These are phyloP conservation scores for Pythium vanterpoolii DNA, from an alignment of 352 stramenopile species.

Conservation along the genomic window DNA sequence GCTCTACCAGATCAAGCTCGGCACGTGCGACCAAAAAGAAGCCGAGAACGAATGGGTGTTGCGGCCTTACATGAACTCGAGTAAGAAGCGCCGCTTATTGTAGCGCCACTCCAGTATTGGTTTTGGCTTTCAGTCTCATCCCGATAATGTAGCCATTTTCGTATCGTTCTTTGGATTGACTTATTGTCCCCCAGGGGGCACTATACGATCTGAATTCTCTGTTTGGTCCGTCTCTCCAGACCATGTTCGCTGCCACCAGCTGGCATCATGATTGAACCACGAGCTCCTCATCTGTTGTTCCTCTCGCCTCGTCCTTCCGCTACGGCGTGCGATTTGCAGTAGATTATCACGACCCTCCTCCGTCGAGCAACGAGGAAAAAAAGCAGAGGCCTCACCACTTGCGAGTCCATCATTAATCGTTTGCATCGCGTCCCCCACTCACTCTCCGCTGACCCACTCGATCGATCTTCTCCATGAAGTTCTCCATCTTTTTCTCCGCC, in stretches of 20 bases:
- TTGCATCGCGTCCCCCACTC: neutral
- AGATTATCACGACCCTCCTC: no score
- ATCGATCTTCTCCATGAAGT: constrained; percentile 15
- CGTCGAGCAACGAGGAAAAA: no score
- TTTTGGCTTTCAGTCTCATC: no score
- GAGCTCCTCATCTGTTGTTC: neutral
- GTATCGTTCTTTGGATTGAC: neutral
- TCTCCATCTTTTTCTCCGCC: neutral
- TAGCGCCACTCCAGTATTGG: no score
- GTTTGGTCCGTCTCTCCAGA: constrained; percentile 1
- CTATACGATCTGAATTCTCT: neutral
- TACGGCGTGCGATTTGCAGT: neutral
- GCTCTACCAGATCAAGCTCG: constrained; percentile 97
- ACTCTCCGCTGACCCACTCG: no score
- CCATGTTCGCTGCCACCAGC: constrained; percentile 6
- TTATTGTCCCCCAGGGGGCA: neutral
- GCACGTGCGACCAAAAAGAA: constrained; percentile 98
- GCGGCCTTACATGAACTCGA: constrained; percentile 99
- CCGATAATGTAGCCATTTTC: constrained; percentile 4
- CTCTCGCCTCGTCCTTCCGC: neutral
- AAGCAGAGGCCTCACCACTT: no score
- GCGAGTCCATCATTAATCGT: neutral
- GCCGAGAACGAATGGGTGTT: constrained; percentile 99
- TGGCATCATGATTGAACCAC: neutral
- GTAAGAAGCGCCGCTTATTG: constrained; percentile 94